A percentile compares a stretch with the other conserved stretches of the same genome.
phyloP scores from a whole-genome alignment of 352 stramenopile species.

The Thalassiosira hispida region DNA sequence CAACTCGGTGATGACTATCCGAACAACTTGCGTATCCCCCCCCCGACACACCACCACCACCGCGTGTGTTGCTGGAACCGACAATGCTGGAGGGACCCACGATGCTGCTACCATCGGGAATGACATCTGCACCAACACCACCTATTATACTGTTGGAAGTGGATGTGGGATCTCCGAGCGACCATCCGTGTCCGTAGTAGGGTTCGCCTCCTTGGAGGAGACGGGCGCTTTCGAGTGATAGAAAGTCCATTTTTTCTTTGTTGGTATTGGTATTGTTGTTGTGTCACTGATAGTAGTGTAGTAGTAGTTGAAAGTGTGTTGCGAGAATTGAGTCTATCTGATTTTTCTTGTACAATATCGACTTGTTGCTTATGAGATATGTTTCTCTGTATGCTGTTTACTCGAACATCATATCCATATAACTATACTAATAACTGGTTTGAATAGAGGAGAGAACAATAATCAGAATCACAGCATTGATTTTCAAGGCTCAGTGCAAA shows the following conservation, averaged over 20 bases:
- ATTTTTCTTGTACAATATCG: too few species aligned
- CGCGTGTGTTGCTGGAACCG: neutral
- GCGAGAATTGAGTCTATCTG: too few species aligned
- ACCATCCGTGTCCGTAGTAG: slow-evolving; percentile 28
- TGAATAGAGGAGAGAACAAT: too few species aligned
- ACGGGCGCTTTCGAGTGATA: slow-evolving; percentile 27
- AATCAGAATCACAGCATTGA: too few species aligned
- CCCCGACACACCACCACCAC: neutral
- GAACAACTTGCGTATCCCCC: neutral
- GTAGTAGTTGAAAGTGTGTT: too few species aligned
- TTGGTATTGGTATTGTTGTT: too few species aligned
- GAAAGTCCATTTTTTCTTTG: slow-evolving; percentile 28
- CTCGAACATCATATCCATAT: too few species aligned
- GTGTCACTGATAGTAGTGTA: too few species aligned
- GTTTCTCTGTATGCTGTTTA: too few species aligned
- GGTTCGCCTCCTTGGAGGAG: slow-evolving; percentile 28
- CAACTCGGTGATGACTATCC: neutral
- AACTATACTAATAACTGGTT: too few species aligned
- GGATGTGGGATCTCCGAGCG: neutral
- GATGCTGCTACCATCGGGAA: neutral
- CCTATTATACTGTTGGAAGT: neutral
- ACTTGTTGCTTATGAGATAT: too few species aligned
- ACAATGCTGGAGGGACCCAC: neutral
- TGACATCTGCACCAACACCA: neutral
- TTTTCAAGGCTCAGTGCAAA: too few species aligned